Conservation (phyloP, 768 basidiomycete genomes). For the Dendrothele bispora region DNA sequence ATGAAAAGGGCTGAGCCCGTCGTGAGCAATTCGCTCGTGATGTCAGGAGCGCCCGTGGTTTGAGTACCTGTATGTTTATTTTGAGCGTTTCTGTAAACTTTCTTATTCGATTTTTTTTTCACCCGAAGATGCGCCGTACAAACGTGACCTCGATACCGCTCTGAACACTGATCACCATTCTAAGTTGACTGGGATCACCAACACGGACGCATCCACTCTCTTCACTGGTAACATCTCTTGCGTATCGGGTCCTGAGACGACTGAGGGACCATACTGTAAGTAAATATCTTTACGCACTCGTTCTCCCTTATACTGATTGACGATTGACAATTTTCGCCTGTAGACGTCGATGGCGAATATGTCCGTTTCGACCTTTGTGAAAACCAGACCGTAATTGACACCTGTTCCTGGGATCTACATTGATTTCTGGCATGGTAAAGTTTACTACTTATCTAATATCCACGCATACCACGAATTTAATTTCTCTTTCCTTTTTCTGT, state of each 20-base stretch:
- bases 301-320: too few relatives aligned
- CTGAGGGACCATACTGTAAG: conserved; percentile 11
- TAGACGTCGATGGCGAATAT: conserved; percentile 15
- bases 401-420: conserved; percentile 13
- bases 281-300: too few relatives aligned
- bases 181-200: conserved; percentile 11
- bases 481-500: neutral
- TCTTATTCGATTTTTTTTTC: neutral
- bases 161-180: conserved; percentile 9
- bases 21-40: conserved; percentile 1
- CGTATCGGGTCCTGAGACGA: conserved; percentile 10
- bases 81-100: neutral
- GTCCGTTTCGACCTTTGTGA: conserved; percentile 16
- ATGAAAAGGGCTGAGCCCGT: conserved; percentile 3
- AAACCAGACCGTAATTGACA: conserved; percentile 6
- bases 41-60: neutral
- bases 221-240: conserved; percentile 9
- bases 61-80: neutral
- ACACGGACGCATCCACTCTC: conserved; percentile 7
- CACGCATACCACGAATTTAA: too few relatives aligned
- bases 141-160: conserved; percentile 4
- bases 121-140: conserved; percentile 1
- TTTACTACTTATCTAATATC: neutral
- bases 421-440: conserved; percentile 16
- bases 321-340: too few relatives aligned